These are phyloP conservation scores for Clavispora carvajalis DNA, from an alignment of 805 yeast species.

Conservation along the genomic window DNA sequence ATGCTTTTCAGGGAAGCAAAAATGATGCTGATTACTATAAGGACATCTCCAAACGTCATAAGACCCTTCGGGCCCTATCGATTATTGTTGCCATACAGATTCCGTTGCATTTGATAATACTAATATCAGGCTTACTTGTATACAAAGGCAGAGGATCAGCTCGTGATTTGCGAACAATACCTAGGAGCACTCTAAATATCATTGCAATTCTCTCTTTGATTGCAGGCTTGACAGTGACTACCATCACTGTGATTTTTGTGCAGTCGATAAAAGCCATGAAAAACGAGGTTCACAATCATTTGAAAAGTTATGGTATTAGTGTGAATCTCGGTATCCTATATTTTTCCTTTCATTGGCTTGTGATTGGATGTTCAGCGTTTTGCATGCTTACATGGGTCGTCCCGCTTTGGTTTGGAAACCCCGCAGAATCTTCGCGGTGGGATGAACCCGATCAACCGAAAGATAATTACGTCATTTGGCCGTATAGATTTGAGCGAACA, in stretches of 20 bases:
- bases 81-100: conserved; percentile 25
- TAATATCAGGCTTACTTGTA: conserved; percentile 26
- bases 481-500: background rate
- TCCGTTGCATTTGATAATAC: conserved; percentile 23
- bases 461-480: background rate
- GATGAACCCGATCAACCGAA: conserved; percentile 10
- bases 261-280: conserved; percentile 12
- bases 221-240: conserved; percentile 25
- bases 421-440: conserved; percentile 15
- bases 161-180: conserved; percentile 27
- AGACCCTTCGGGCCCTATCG: conserved; percentile 18
- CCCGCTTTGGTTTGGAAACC: conserved; percentile 50
- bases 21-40: conserved; percentile 4
- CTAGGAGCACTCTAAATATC: conserved; percentile 29
- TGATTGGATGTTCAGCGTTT: conserved; percentile 13
- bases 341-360: conserved; percentile 37
- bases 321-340: conserved; percentile 39
- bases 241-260: conserved; percentile 17
- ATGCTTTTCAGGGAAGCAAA: conserved; percentile 32
- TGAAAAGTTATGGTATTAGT: conserved; percentile 44
- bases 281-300: conserved; percentile 7
- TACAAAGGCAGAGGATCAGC: conserved; percentile 33
- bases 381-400: conserved; percentile 31
- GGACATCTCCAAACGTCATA: conserved; percentile 15
- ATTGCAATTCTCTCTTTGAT: conserved; percentile 33